Percentiles rank a stretch among this genome's conserved stretches.
phyloP scores from a whole-genome alignment of 371 early-diverging fungal species.

The Apophysomyces sp. region DNA sequence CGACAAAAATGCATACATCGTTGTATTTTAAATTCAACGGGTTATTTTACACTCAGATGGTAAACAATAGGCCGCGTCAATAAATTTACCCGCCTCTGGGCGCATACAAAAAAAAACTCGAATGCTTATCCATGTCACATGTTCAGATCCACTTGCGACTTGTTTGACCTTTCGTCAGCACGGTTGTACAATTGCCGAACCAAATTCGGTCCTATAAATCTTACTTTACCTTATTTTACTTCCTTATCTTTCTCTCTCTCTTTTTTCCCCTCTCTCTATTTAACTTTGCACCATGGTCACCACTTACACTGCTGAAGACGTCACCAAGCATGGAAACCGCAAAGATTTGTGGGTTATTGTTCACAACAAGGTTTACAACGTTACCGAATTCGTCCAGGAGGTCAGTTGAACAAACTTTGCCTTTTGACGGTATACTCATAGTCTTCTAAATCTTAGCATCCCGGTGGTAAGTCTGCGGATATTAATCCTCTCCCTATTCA shows the following conservation, averaged over 20 bases:
- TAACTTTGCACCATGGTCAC: constrained; percentile 18
- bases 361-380: constrained; percentile 84
- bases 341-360: constrained; percentile 69
- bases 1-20: too few relatives aligned
- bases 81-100: too few relatives aligned
- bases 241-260: constrained; percentile 2
- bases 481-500: background rate
- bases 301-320: constrained; percentile 51
- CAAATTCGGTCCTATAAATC: too few relatives aligned
- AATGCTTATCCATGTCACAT: background rate
- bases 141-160: background rate
- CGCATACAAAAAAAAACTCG: background rate
- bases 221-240: constrained; percentile 6
- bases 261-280: constrained; percentile 10
- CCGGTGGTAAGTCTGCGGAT: constrained; percentile 39
- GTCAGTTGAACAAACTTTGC: constrained; percentile 26
- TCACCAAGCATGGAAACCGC: constrained; percentile 58
- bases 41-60: too few relatives aligned
- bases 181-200: too few relatives aligned
- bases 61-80: too few relatives aligned
- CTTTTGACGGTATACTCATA: background rate
- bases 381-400: constrained; percentile 75
- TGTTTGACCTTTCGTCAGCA: too few relatives aligned
- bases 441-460: constrained; percentile 26
- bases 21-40: too few relatives aligned